Base-by-base conservation (phyloP, 2,329 filamentous ascomycete species). In the Xylariaceae sp. region DNA sequence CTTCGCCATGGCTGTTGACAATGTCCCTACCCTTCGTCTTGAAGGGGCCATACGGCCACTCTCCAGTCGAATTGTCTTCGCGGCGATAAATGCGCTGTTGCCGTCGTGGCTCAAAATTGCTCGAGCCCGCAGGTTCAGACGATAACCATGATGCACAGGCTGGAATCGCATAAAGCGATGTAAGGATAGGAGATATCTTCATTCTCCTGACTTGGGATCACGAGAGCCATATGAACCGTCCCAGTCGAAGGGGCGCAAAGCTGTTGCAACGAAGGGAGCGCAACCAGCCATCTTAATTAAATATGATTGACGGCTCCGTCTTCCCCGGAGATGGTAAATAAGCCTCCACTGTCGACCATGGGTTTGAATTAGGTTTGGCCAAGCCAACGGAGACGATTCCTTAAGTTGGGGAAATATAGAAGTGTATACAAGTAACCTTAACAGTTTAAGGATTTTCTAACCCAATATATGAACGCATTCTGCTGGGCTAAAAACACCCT, bases 11-110 rank as follows among this genome's bases (percentile, higher is more conserved):
- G 29, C 64, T 64, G 54, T 77, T 72, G 45, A 77, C 65, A 41
- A 76, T 70, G 57, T 76, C 70, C 43, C 74, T 64, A 1, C 73
- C 74, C 20, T 67, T 62, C 0, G 74, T 77, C 45, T 60, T 71
- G 48, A 76, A 71, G n/a, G 74, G 75, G 0, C 67, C 73, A 23
- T 76, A 74, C 2, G 75, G 74, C 71, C 72, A 75, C 12, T 54
- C 48, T 6, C 55, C 40, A 6, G 65, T 60, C 18, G 65, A 61
- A 20, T 67, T 64, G 7, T 45, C 54, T n/a, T 59, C 50, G 4
- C 54, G 59, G 14, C 48, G 50, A 19, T 44, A 44, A n/a, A 60
- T 14, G 2, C 48, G 48, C 20, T 40, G 54, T 52, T 63, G 50
- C 54, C 43, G 52, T 26, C 19, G 49, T 21, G 59, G 44, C 40